These are phyloP conservation scores for Orbilia javanica DNA, from an alignment of 2,329 filamentous ascomycete genomes.

Conservation along the genomic window DNA sequence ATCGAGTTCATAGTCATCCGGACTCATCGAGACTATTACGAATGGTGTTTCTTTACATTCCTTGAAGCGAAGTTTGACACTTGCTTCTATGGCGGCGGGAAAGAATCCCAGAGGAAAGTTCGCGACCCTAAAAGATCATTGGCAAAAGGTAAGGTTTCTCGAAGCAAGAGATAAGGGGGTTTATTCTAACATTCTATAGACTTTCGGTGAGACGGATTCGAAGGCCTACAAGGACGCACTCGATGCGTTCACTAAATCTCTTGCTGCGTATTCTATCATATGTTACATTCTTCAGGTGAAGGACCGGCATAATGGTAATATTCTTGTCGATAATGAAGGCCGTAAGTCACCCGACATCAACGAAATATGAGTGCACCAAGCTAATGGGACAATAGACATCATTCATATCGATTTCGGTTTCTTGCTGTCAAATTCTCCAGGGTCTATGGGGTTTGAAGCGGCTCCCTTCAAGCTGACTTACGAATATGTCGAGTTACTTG, in stretches of 20 bases:
- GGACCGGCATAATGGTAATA: conserved; percentile 87
- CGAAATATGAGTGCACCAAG: not conserved
- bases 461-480: conserved; percentile 88
- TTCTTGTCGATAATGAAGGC: conserved; percentile 85
- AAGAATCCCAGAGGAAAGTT: conserved; percentile 80
- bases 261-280: conserved; percentile 87
- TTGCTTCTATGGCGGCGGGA: conserved; percentile 79
- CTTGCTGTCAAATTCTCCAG: conserved; percentile 88
- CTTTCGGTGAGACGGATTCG: conserved; percentile 78
- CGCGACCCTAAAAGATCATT: conserved; percentile 84
- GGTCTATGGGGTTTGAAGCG: conserved; percentile 85
- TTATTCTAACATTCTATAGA: conserved; percentile 60
- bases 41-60: conserved; percentile 90
- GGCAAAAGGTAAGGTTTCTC: conserved; percentile 72
- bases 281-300: conserved; percentile 87
- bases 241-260: conserved; percentile 82
- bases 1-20: conserved; percentile 71
- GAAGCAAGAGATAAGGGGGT: not conserved
- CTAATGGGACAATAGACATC: conserved; percentile 69
- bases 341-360: conserved; percentile 63
- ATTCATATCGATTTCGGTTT: conserved; percentile 92
- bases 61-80: conserved; percentile 82
- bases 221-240: conserved; percentile 78
- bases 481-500: conserved; percentile 86
- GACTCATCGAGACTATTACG: conserved; percentile 87